Base-by-base conservation (phyloP, 768 basidiomycete species). In the Auriscalpium microsporum region DNA sequence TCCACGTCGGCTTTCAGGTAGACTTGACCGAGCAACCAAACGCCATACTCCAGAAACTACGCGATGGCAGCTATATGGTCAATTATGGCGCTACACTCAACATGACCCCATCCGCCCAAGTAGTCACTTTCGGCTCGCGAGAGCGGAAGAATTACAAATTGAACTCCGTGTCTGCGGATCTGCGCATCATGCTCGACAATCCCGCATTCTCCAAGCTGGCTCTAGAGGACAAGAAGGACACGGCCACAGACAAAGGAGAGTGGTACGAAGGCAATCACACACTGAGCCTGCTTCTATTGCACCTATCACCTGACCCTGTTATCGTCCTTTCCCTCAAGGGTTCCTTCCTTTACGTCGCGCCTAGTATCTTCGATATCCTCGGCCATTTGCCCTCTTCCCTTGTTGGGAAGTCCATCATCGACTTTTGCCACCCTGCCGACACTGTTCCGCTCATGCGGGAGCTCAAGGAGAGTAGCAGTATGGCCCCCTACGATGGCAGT, bases 1-100 rank as follows among this genome's bases (percentile, higher is more conserved):
- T 87, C 67, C 87, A 90, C 63, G 86, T 99, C 50, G 96, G 96
- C 1, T 98, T 99, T 75, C 94, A 99, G 71, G 88, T 96, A 54
- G 92, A 97, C 69, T 75, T 99, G 49, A 83, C 84, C 16, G 83
- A 87, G 63, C 92, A 94, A 71, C 93, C 92, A 2, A 83, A 83
- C 61, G 81, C 81, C 2, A 94, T 96, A 57, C 71, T 94, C 52
- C 79, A 87, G 60, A 90, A 85, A 67, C 76, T 94, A 52, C 72
- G 78, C 17, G 84, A 90, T 61, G 94, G 94, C 16, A 82, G 78
- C 36, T 92, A 92, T 69, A 71, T 83, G 55, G 78, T 82, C 65
- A 81, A 90, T 65, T 83, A 86, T 67, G 69, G 68, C 28, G 35
- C 61, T 52, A 65, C 57, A 62, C 47, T 53, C 33, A 10, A 45